Base-by-base conservation (phyloP, 1,284 basidiomycete genomes). In the Rhizoctonia solani region DNA sequence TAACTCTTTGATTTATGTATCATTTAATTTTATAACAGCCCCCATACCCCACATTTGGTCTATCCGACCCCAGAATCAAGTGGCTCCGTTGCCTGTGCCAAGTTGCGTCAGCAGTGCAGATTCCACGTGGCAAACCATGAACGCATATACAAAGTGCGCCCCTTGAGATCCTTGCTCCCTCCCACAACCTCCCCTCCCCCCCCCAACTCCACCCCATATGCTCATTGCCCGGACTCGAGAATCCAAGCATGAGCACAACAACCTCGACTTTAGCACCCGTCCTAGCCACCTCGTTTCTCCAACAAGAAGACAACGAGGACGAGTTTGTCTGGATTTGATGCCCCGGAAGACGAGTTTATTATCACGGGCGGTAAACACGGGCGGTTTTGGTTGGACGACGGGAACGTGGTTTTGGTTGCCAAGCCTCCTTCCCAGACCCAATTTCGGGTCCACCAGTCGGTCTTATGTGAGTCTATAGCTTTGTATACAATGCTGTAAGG, bases 281-380 rank as follows among this genome's bases (percentile, higher is more conserved):
- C 46, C 25, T 50, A 63, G 47, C 44, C n/a, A 46, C 9, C 47
- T 46, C 47, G 27, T 32, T 50, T n/a, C 47, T 63, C 5, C 25
- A 59, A 16, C 42, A 32, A 30, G 47, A 34, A n/a, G 47, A 63
- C 39, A 50, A 50, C 8, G 58, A 63, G 16, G 58, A 63, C 5
- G 58, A 63, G 2, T 63, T 63, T 52, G 58, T 49, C 52, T 5
- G 58, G 52, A 21, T 63, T 63, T 52, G 58, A 63, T 29, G 50
- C 47, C 6, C 47, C 52, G 32, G 58, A 47, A 4, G 58, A 63
- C 58, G 58, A 63, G n/a, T 63, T 50, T 52, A 47, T 63, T 32
- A 41, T 63, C n/a, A 63, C 58, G 50, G 58, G 58, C 16, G 58
- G 58, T 9, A 63, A 63, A 41, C 58, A 63, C 52, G 34, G 46